Evolutionary conservation across 2,329 filamentous ascomycete genomes (phyloP).

Genomic region (Diplodia sapinea): DNA sequence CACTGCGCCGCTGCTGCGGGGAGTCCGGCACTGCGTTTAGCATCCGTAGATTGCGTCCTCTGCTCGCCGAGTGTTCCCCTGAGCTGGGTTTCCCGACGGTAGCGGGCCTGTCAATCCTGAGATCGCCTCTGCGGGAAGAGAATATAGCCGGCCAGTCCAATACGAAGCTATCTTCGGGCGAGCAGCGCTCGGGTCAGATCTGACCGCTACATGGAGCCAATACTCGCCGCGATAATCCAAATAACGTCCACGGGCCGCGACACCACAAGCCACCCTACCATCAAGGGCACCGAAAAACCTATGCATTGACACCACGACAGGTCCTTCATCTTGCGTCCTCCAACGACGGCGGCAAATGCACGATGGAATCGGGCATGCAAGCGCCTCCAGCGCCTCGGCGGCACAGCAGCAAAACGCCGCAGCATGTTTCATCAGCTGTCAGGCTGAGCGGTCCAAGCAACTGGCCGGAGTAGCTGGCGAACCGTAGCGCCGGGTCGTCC

Average conservation of each 20-base stretch:
- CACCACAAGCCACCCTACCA: neutral
- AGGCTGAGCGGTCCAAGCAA: neutral
- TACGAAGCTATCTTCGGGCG: neutral
- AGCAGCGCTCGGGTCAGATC: neutral
- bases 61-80: conserved; percentile 13
- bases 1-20: conserved; percentile 12
- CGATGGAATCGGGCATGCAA: conserved; percentile 27
- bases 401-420: conserved; percentile 21
- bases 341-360: conserved; percentile 22
- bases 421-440: conserved; percentile 29
- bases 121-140: conserved; percentile 13
- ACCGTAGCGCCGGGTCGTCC: conserved; percentile 12
- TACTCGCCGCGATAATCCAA: conserved; percentile 19
- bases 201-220: conserved; percentile 20
- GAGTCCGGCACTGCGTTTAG: conserved; percentile 11
- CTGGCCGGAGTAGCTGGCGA: conserved; percentile 6
- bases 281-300: conserved; percentile 3
- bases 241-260: conserved; percentile 6
- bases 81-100: conserved; percentile 9
- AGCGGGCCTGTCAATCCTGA: neutral
- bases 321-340: conserved; percentile 27
- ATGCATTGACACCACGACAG: conserved; percentile 23
- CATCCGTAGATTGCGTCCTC: conserved; percentile 17
- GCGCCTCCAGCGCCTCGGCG: conserved; percentile 11
- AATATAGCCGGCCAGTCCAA: conserved; percentile 1